Base-by-base conservation (phyloP, 1,139 yeast genomes). In the Geotrichum histeridarum region DNA sequence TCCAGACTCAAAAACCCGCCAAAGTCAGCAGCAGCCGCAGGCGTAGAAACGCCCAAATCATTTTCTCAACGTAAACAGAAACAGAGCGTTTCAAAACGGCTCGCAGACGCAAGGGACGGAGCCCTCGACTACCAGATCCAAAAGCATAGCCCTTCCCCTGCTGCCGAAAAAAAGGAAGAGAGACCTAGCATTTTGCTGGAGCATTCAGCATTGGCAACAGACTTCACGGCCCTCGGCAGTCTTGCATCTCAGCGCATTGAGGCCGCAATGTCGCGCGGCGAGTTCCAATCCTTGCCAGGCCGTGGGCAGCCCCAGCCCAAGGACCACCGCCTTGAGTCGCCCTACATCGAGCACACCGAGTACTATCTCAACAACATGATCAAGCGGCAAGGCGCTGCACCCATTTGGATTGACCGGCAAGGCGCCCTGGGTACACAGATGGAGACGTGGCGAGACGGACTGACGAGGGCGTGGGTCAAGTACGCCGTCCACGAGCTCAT, bases 321-420 rank as follows among this genome's bases (percentile, higher is more conserved):
- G 30, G 75, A 75, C 41, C 79, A 77, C 17, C 70, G 65, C 32
- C 70, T 73, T 9, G 60, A 67, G 5, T 72, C 74, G 51, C 77
- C 80, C 0, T 78, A 75, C 60, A 70, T 82, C 9, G 85, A 81
- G 60, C 70, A 80, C 31, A 82, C 86, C 0, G 86, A 80, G 60
- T 81, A 78, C 63, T 87, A 86, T 64, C 71, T 89, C 66, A 84
- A 83, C 59, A 82, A 86, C 61, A 83, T 89, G 49, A 71, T 89
- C 57, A 83, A 80, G 60, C 79, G 80, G 46, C 96, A 89, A 67
- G 90, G 87, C 48, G 83, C 86, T 0, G 73, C 83, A 9, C 96
- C 96, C 0, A 94, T 95, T 0, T 89, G 96, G 96, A 83, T 89
- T 35, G 95, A 88, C 63, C 82, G 79, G 53, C 96, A 89, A 68